Conservation (phyloP, 257 asterid genomes). For the Gentiana macrophylla region DNA sequence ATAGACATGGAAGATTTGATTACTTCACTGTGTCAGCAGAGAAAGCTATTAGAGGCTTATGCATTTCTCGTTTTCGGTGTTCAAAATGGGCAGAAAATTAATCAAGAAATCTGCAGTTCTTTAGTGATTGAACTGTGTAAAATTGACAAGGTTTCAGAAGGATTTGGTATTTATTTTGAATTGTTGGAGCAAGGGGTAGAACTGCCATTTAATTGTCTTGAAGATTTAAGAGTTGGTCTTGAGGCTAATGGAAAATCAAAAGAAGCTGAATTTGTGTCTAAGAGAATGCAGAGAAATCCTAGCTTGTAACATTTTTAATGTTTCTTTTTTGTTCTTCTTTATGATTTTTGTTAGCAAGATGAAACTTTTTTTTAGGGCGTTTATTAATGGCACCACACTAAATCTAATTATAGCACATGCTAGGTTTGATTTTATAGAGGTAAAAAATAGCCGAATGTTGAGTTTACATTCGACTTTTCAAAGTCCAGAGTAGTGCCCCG, state of each 20-base stretch:
- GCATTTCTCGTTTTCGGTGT: constrained; percentile 37
- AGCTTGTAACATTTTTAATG: neutral
- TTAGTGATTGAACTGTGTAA: constrained; percentile 46
- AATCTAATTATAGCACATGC: too few relatives aligned
- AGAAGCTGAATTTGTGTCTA: constrained; percentile 70
- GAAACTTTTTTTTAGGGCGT: too few relatives aligned
- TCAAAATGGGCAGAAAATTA: constrained; percentile 36
- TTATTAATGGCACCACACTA: too few relatives aligned
- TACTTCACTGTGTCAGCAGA: constrained; percentile 38
- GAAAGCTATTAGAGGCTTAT: constrained; percentile 38
- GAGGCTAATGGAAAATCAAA: constrained; percentile 48
- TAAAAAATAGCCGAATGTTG: constrained; percentile 25
- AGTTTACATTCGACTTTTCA: too few relatives aligned
- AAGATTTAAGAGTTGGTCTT: constrained; percentile 39
- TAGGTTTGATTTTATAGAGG: constrained; percentile 7
- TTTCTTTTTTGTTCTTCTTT: too few relatives aligned
- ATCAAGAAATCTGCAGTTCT: constrained; percentile 18
- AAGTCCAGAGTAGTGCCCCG: too few relatives aligned
- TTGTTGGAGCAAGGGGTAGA: constrained; percentile 45
- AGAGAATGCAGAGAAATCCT: constrained; percentile 34
- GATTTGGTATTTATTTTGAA: constrained; percentile 57
- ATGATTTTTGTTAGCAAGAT: too few relatives aligned
- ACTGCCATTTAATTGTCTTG: constrained; percentile 45
- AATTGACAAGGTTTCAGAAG: constrained; percentile 30
- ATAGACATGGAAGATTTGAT: constrained; percentile 42